Conservation (phyloP, 148 eudicot species). For the Rhododendron ovatum region DNA sequence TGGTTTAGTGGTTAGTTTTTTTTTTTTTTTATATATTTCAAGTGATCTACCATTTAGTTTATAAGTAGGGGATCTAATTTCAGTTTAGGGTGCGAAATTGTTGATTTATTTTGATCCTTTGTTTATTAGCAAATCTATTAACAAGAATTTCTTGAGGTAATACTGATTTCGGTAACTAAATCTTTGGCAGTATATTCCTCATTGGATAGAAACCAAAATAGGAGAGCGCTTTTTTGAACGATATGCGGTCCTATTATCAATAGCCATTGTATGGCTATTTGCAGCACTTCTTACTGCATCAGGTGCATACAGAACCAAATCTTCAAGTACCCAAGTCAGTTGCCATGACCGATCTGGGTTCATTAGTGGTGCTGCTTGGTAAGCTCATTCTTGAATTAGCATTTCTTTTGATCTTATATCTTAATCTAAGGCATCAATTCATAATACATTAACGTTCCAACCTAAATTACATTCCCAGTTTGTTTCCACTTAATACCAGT, state of each 20-base stretch:
- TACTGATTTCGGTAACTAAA: constrained; percentile 15
- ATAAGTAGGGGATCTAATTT: background rate
- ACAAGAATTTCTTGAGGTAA: background rate
- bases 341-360: constrained; percentile 88
- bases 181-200: constrained; percentile 61
- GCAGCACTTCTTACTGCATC: constrained; percentile 75
- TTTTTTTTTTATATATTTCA: background rate
- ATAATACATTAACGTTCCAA: background rate
- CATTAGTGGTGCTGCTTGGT: constrained; percentile 72
- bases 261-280: constrained; percentile 66
- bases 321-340: constrained; percentile 56
- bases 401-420: background rate
- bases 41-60: background rate
- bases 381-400: constrained; percentile 12
- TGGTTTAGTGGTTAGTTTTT: background rate
- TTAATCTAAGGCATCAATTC: background rate
- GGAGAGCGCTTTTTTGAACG: constrained; percentile 57
- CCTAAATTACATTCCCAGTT: background rate
- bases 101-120: background rate
- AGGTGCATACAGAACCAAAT: constrained; percentile 67
- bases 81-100: background rate
- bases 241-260: constrained; percentile 49
- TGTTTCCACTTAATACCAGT: background rate
- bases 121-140: background rate
- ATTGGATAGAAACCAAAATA: constrained; percentile 34